These are phyloP conservation scores for Stemphylium lycopersici DNA, from an alignment of 2,329 filamentous ascomycete genomes.

Conservation along the genomic window DNA sequence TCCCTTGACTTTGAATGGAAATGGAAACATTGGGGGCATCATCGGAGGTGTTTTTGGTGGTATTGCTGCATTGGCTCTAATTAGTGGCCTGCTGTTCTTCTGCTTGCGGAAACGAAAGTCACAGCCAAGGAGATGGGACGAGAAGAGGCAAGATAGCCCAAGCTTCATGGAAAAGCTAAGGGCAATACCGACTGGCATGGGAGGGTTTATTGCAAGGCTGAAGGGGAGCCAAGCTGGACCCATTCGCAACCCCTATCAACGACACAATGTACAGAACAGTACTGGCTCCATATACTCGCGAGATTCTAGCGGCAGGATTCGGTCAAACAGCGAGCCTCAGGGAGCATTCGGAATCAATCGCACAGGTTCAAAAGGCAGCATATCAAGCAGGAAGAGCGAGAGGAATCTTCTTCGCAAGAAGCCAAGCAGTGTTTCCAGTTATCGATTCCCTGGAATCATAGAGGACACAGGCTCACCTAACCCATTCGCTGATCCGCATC, in stretches of 20 bases:
- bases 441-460: slow-evolving; percentile 37
- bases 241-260: slow-evolving; percentile 35
- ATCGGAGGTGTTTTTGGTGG: slow-evolving; percentile 46
- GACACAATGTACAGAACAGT: slow-evolving; percentile 38
- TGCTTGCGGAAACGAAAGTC: slow-evolving; percentile 42
- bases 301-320: slow-evolving; percentile 27
- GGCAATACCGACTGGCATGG: slow-evolving; percentile 28
- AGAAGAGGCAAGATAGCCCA: slow-evolving; percentile 21
- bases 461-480: slow-evolving; percentile 35
- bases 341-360: slow-evolving; percentile 30
- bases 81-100: slow-evolving; percentile 42
- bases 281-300: slow-evolving; percentile 43
- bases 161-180: slow-evolving; percentile 28
- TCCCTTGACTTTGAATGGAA: slow-evolving; percentile 28
- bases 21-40: slow-evolving; percentile 39
- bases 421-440: slow-evolving; percentile 35
- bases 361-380: slow-evolving; percentile 35
- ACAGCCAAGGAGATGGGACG: slow-evolving; percentile 22
- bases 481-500: slow-evolving; percentile 38
- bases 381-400: slow-evolving; percentile 41
- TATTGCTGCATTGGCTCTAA: slow-evolving; percentile 39
- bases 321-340: slow-evolving; percentile 40
- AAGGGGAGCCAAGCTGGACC: slow-evolving; percentile 38
- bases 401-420: slow-evolving; percentile 39
- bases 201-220: slow-evolving; percentile 33